Conservation (phyloP, 371 early-diverging fungal genomes). For the Haplosporangium sp. region DNA sequence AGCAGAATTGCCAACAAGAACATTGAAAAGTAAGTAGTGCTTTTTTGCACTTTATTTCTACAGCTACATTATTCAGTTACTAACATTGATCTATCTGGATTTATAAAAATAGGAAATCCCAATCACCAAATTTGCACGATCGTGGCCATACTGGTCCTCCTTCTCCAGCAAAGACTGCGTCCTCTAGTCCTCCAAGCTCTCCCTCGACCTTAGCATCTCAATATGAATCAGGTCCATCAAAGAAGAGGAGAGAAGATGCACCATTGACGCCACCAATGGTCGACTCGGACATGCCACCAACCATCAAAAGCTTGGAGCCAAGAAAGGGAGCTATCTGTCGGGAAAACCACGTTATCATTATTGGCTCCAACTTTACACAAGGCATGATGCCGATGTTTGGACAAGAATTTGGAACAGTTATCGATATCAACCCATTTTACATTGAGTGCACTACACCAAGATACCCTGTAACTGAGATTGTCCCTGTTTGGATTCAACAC, state of each 20-base stretch:
- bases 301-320: conserved; percentile 40
- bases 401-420: conserved; percentile 39
- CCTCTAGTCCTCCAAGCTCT: conserved; percentile 44
- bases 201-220: conserved; percentile 23
- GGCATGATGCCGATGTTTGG: conserved; percentile 53
- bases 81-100: neutral
- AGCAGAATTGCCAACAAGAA: conserved; percentile 23
- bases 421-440: conserved; percentile 44
- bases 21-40: conserved; percentile 31
- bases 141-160: conserved; percentile 33
- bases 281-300: conserved; percentile 35
- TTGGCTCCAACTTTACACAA: conserved; percentile 41
- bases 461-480: conserved; percentile 35
- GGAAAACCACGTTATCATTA: conserved; percentile 52
- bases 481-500: conserved; percentile 38
- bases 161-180: conserved; percentile 43
- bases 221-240: conserved; percentile 30
- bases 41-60: neutral
- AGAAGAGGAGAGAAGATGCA: conserved; percentile 42
- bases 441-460: conserved; percentile 41
- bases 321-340: conserved; percentile 45
- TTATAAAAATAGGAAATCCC: conserved; percentile 26
- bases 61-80: neutral
- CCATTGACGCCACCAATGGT: conserved; percentile 41
- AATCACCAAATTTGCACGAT: conserved; percentile 28